These are phyloP conservation scores for Brassica balearica DNA, from an alignment of 441 rosid species.

Conservation along the genomic window DNA sequence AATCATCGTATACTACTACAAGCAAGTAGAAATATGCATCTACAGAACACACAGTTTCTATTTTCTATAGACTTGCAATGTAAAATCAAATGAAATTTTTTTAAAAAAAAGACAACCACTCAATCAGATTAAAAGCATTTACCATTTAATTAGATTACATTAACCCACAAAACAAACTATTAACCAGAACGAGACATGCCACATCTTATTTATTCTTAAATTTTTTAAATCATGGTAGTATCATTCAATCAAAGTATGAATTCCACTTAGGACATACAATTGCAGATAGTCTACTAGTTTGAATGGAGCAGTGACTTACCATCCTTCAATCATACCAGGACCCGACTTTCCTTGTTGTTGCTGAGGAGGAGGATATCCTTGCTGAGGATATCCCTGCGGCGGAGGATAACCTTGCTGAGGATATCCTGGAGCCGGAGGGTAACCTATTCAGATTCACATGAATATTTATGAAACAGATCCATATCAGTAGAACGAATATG, in stretches of 20 bases:
- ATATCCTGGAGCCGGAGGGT: not conserved
- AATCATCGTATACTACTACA: not conserved
- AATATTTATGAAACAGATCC: not conserved
- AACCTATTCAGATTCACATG: not conserved
- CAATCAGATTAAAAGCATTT: not conserved
- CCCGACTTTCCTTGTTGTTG: slow-evolving; percentile 24
- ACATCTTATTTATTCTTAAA: not conserved
- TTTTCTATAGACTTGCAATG: not conserved
- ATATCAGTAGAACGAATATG: not conserved
- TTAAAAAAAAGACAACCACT: not conserved
- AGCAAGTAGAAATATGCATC: not conserved
- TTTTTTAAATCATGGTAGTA: not conserved
- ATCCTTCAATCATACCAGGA: slow-evolving; percentile 42
- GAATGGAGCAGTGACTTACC: slow-evolving; percentile 33
- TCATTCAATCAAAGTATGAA: not conserved
- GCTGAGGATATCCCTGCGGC: slow-evolving; percentile 31
- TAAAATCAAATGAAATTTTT: not conserved
- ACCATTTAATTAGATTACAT: not conserved
- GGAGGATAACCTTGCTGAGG: not conserved
- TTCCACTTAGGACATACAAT: not conserved
- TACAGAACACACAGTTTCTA: not conserved
- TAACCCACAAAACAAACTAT: not conserved
- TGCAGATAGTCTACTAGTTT: not conserved
- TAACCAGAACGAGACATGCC: not conserved
- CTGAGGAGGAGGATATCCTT: slow-evolving; percentile 35